These are phyloP conservation scores for Pezicula radicicola DNA, from an alignment of 2,329 filamentous ascomycete genomes.

Conservation along the genomic window DNA sequence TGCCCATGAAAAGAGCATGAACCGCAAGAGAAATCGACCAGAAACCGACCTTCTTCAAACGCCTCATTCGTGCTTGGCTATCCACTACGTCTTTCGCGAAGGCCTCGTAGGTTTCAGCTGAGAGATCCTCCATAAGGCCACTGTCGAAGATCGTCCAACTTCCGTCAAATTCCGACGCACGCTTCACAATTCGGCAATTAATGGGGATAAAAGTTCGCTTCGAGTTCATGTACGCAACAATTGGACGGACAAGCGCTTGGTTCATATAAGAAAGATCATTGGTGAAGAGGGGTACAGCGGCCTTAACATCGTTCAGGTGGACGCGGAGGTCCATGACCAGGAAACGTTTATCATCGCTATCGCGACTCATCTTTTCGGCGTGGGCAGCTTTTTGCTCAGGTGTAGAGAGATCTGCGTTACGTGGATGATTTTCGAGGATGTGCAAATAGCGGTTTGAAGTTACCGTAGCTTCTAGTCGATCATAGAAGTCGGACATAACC, in stretches of 20 bases:
- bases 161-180: conserved; percentile 84
- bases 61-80: conserved; percentile 77
- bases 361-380: conserved; percentile 22
- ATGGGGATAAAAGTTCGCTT: conserved; percentile 94
- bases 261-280: conserved; percentile 92
- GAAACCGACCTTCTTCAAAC: conserved; percentile 93
- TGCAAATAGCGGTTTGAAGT: conserved; percentile 68
- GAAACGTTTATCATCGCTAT: conserved; percentile 66
- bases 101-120: conserved; percentile 89
- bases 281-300: conserved; percentile 89
- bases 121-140: conserved; percentile 89
- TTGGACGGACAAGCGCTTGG: conserved; percentile 89
- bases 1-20: conserved; percentile 90
- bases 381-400: conserved; percentile 20
- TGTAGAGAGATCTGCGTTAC: conserved; percentile 24
- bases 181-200: conserved; percentile 90
- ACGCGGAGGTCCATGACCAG: conserved; percentile 94
- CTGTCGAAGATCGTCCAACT: conserved; percentile 94
- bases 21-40: conserved; percentile 93
- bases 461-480: conserved; percentile 90
- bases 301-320: conserved; percentile 91
- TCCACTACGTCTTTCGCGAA: conserved; percentile 91
- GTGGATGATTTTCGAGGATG: conserved; percentile 49
- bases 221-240: conserved; percentile 97
- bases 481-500: conserved; percentile 96